Percentiles rank a stretch among this genome's conserved stretches.
Evolutionary conservation across 2,329 filamentous ascomycete species (phyloP).

Genomic region (Cylindrodendrum hubeiense): DNA sequence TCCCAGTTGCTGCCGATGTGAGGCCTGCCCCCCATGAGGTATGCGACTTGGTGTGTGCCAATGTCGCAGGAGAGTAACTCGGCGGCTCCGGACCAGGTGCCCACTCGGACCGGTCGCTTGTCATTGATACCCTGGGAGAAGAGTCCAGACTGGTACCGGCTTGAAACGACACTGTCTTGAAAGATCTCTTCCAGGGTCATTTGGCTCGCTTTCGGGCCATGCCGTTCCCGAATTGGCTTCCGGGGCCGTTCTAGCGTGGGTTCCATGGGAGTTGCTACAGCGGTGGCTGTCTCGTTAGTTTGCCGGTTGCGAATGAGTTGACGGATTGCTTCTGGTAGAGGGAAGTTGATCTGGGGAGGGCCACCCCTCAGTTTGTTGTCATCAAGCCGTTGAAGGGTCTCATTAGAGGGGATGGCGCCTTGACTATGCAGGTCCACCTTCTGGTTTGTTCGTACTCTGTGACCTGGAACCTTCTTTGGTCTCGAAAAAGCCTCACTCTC

Average conservation of each 20-base stretch:
- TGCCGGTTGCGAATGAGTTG: background rate
- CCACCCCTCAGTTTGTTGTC: constrained; percentile 26
- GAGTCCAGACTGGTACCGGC: background rate
- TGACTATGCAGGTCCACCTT: no score
- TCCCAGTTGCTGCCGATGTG: constrained; percentile 40
- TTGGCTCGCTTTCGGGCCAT: background rate
- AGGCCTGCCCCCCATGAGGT: constrained; percentile 27
- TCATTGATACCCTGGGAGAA: background rate
- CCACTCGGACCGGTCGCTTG: background rate
- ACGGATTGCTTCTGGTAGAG: background rate
- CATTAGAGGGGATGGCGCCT: background rate
- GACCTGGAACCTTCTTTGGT: constrained; percentile 19
- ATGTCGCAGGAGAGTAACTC: constrained; percentile 41
- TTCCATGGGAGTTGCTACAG: background rate
- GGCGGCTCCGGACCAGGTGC: constrained; percentile 38
- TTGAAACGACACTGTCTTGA: background rate
- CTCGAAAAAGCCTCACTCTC: constrained; percentile 30
- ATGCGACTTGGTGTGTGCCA: constrained; percentile 38
- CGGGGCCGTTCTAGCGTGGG: background rate
- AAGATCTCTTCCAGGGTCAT: constrained; percentile 2
- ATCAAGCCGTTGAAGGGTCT: background rate
- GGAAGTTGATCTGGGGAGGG: constrained; percentile 29
- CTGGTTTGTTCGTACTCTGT: background rate
- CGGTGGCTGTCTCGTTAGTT: background rate
- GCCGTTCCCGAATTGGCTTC: background rate